Percentiles rank a stretch among this genome's conserved stretches.
These are phyloP conservation scores for Coemansia sp. DNA, from an alignment of 192 early-diverging fungal species.

Conservation along the genomic window DNA sequence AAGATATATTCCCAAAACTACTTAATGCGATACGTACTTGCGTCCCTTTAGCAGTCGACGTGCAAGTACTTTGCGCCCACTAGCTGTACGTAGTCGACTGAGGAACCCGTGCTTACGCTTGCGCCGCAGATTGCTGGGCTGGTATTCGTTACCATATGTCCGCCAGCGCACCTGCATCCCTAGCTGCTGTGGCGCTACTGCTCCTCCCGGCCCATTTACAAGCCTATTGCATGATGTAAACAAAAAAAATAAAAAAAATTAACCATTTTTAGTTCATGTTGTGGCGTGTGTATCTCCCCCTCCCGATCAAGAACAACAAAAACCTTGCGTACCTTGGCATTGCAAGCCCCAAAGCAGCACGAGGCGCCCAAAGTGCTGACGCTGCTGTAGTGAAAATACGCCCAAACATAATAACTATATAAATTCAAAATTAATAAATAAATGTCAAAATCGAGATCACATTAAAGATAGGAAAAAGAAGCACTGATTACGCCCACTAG, in stretches of 20 bases:
- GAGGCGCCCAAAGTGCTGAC: conserved; percentile 1
- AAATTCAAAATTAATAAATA: background rate
- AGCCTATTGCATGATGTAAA: background rate
- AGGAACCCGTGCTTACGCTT: conserved; percentile 94
- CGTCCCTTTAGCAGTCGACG: conserved; percentile 87
- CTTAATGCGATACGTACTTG: conserved; percentile 80
- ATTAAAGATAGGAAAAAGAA: background rate
- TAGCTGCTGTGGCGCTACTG: background rate
- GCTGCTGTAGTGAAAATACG: conserved; percentile 11
- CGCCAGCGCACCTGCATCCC: conserved; percentile 68
- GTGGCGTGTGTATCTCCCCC: background rate
- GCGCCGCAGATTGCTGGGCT: conserved; percentile 86
- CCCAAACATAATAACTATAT: background rate
- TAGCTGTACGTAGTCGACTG: conserved; percentile 72
- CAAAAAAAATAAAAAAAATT: background rate
- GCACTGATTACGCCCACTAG: background rate
- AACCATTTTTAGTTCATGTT: background rate
- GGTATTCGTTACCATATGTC: conserved; percentile 90
- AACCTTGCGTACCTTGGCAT: background rate
- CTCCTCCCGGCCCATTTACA: background rate
- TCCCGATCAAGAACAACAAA: background rate
- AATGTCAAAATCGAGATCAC: background rate
- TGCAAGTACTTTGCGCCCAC: conserved; percentile 74
- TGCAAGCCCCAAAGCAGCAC: background rate
- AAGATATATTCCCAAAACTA: background rate